Percentiles rank a stretch among this genome's conserved stretches.
Evolutionary conservation across 2,329 filamentous ascomycete genomes (phyloP).

Genomic region (Colletotrichum lupini): DNA sequence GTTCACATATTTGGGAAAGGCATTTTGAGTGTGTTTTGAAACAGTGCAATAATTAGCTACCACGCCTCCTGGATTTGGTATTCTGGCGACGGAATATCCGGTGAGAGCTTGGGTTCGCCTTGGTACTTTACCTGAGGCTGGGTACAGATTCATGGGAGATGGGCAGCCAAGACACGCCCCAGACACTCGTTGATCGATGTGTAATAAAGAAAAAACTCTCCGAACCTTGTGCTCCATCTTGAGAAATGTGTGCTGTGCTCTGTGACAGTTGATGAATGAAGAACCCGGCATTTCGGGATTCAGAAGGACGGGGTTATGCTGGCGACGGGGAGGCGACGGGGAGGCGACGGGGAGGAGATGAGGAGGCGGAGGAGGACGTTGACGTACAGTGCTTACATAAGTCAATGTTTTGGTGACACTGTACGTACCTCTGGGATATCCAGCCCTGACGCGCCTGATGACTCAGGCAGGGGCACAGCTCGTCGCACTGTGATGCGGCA

Average conservation of each 20-base stretch:
- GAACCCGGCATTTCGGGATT: background rate
- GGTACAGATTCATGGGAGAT: background rate
- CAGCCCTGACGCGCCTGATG: no score
- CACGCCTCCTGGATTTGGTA: background rate
- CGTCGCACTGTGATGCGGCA: background rate
- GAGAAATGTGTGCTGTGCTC: background rate
- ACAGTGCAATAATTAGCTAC: background rate
- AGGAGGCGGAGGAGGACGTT: background rate
- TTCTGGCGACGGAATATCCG: background rate
- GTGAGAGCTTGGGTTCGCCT: background rate
- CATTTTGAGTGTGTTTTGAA: background rate
- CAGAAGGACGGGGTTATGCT: background rate
- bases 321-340: background rate
- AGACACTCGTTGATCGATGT: constrained; percentile 19
- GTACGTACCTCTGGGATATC: no score
- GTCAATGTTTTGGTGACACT: background rate
- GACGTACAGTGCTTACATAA: background rate
- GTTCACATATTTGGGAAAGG: background rate
- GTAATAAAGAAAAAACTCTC: background rate
- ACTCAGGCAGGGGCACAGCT: background rate
- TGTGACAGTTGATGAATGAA: constrained; percentile 15
- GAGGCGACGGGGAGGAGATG: background rate
- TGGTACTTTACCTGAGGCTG: background rate
- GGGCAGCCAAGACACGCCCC: background rate
- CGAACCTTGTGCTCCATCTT: constrained; percentile 6